Evolutionary conservation across 257 asterid genomes (phyloP).

Genomic region (Jasminum sambac): DNA sequence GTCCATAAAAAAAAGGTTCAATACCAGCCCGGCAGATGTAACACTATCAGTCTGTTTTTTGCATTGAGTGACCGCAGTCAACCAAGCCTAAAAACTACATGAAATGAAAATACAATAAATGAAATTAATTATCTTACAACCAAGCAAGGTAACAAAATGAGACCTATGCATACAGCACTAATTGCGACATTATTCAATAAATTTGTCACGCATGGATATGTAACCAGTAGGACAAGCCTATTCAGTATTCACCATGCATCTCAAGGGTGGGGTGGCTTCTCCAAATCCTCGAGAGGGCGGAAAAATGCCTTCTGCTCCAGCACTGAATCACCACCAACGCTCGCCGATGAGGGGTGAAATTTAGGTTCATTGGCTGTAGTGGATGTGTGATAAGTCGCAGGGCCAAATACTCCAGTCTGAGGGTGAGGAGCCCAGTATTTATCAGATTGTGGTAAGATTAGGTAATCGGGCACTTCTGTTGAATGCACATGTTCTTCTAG

Average conservation of each 20-base stretch:
- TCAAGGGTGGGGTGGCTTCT: conserved; percentile 60
- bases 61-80: too few species aligned
- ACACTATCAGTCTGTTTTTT: too few species aligned
- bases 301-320: conserved; percentile 86
- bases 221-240: conserved; percentile 3
- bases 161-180: conserved; percentile 8
- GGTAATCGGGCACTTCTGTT: conserved; percentile 56
- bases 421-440: conserved; percentile 90
- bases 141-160: background rate
- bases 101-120: too few species aligned
- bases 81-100: too few species aligned
- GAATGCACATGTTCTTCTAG: conserved; percentile 55
- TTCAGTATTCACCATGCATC: conserved; percentile 1
- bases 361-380: conserved; percentile 26
- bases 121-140: conserved; percentile 9
- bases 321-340: conserved; percentile 40
- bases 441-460: conserved; percentile 45
- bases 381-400: conserved; percentile 43
- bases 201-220: background rate
- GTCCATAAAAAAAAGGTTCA: too few species aligned
- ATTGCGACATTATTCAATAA: conserved; percentile 20
- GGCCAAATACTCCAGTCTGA: conserved; percentile 82
- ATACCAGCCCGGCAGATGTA: too few species aligned
- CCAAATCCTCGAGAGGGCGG: conserved; percentile 86
- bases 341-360: conserved; percentile 11